Percentiles rank a stretch among this genome's conserved stretches.
These are phyloP conservation scores for Trametes hirsuta DNA, from an alignment of 1,284 basidiomycete species.

Conservation along the genomic window DNA sequence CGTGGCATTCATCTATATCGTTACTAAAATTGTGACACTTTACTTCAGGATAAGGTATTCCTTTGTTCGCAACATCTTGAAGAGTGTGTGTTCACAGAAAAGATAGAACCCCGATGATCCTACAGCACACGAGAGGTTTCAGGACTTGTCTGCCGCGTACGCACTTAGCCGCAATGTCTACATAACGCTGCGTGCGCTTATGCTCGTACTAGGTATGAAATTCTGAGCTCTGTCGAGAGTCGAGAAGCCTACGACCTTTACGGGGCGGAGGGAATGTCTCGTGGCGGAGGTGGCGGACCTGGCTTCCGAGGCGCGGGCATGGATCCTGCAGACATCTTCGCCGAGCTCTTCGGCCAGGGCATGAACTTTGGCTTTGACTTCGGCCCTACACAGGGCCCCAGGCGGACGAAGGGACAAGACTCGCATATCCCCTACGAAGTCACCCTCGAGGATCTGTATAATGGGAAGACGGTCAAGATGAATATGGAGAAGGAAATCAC, in stretches of 20 bases:
- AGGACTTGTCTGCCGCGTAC: conserved; percentile 86
- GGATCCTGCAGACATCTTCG: conserved; percentile 75
- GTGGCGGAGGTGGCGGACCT: conserved; percentile 46
- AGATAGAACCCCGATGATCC: conserved; percentile 79
- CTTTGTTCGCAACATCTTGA: not conserved
- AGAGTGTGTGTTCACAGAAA: not conserved
- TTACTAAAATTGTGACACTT: not conserved
- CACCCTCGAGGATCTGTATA: conserved; percentile 91
- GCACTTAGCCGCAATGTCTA: conserved; percentile 30
- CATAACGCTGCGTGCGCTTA: not conserved
- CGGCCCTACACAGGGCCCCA: conserved; percentile 45
- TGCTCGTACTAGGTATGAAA: conserved; percentile 70
- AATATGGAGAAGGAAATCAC: conserved; percentile 86
- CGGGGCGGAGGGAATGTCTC: conserved; percentile 72
- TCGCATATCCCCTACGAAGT: conserved; percentile 84
- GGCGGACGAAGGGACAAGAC: conserved; percentile 65
- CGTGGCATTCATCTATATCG: conserved; percentile 1
- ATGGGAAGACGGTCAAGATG: conserved; percentile 89
- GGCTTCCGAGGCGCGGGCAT: conserved; percentile 46
- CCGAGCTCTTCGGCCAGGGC: conserved; percentile 72
- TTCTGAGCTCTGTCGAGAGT: conserved; percentile 77
- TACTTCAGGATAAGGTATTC: conserved; percentile 64
- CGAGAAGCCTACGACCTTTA: conserved; percentile 82
- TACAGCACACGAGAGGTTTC: conserved; percentile 78
- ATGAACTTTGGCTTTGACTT: conserved; percentile 58